Base-by-base conservation (phyloP, 257 asterid genomes). In the Euphrasia confusa region DNA sequence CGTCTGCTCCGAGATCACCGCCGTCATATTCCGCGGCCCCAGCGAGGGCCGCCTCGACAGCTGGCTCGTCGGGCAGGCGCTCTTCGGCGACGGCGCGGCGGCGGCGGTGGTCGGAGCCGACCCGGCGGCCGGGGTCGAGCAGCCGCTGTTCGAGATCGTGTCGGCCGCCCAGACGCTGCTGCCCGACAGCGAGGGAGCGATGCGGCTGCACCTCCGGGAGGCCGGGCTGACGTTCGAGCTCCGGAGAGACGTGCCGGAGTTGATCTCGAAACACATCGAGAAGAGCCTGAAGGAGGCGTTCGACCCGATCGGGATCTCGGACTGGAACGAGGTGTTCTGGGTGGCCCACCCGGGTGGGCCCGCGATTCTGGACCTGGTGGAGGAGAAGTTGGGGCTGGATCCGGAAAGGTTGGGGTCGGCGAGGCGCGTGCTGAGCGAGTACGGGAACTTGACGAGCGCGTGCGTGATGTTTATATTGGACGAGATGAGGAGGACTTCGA, bases 321-420 rank as follows among this genome's bases (percentile, higher is more conserved):
- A 86, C n/a, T 86, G 91, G 91, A 86, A 83, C 68, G 76, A 87
- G 0, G 6, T 86, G 1, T 86, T 86, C 61, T 86, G 89, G 94
- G 72, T 83, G 0, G 87, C 84, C 0, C 96, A 88, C n/a, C 94
- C 91, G 0, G 94, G 96, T 0, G 96, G 96, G 55, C 87, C 82
- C 0, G 94, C 87, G 8, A 83, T 87, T 1, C 47, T 87, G 11
- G 90, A 87, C 42, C 86, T 77, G 71, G 83, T 87, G 5, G 95
- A 87, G 65, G 27, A 10, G 10, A 79, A 79, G 15, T 14, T 87
- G 49, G 83, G 62, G 2, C 71, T 87, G 0, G 26, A 72, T 66
- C 90, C 88, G 1, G 82, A 79, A n/a, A 82, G 80, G 50, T 30
- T 84, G 2, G 65, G 76, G 28, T 62, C 86, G 2, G 77, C 88